phyloP scores from a whole-genome alignment of 768 basidiomycete species.

The Amanita rubescens region DNA sequence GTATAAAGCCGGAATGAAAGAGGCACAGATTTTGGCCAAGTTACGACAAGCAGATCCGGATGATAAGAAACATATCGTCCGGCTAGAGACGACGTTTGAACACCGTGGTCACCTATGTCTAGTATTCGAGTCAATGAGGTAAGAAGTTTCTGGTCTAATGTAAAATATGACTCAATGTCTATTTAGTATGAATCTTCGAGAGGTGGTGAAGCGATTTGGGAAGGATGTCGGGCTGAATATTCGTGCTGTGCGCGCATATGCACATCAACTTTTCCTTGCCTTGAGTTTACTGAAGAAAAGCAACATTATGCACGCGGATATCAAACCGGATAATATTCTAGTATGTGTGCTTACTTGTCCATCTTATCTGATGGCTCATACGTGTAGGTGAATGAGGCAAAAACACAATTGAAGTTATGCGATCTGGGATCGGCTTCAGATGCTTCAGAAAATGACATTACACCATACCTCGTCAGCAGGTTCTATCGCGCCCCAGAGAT shows the following conservation, averaged over 20 bases:
- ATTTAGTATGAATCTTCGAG: conserved; percentile 91
- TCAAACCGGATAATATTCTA: conserved; percentile 97
- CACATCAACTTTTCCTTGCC: conserved; percentile 91
- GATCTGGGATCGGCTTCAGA: conserved; percentile 97
- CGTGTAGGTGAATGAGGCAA: conserved; percentile 84
- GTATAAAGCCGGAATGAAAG: conserved; percentile 93
- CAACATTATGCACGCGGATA: conserved; percentile 96
- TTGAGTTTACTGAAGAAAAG: conserved; percentile 79
- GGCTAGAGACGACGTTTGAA: conserved; percentile 92
- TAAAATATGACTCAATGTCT: neutral
- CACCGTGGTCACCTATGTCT: conserved; percentile 95
- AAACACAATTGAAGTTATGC: conserved; percentile 89
- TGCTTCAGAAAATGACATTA: conserved; percentile 91
- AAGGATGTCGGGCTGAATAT: conserved; percentile 97
- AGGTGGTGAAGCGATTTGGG: conserved; percentile 96
- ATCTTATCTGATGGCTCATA: neutral
- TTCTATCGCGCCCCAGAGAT: conserved; percentile 99
- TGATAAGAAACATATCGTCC: conserved; percentile 93
- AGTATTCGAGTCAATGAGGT: conserved; percentile 94
- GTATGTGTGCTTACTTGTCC: conserved; percentile 37
- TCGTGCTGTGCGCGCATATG: conserved; percentile 96
- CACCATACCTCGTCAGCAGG: conserved; percentile 93
- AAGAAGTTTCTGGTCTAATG: conserved; percentile 31
- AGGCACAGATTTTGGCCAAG: conserved; percentile 83
- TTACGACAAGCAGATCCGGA: conserved; percentile 87